These are phyloP conservation scores for Hyaloscypha bicolor DNA, from an alignment of 495 filamentous ascomycete species.

Conservation along the genomic window DNA sequence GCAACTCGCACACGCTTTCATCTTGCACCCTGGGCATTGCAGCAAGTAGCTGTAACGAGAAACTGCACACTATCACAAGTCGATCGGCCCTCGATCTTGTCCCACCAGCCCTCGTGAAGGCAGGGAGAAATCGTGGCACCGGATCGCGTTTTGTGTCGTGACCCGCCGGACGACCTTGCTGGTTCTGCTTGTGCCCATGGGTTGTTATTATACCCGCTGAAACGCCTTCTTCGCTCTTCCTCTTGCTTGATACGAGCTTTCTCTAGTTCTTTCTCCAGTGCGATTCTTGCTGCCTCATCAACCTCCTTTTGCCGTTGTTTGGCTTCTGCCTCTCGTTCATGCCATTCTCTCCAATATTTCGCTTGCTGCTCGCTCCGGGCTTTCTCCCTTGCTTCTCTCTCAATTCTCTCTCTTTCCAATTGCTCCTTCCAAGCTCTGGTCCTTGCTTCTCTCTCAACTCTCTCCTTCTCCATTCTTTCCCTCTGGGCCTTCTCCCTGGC, in stretches of 20 bases:
- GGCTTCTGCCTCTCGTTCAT: conserved; percentile 3
- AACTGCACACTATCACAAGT: conserved; percentile 27
- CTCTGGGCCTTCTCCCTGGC: conserved; percentile 16
- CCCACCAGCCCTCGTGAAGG: conserved; percentile 35
- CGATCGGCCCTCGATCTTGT: conserved; percentile 30
- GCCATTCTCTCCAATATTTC: conserved; percentile 20
- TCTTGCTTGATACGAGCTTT: no score
- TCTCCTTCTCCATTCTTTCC: conserved; percentile 27
- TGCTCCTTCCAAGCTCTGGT: conserved; percentile 20
- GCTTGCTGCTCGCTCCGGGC: conserved; percentile 27
- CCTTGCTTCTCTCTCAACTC: conserved; percentile 19
- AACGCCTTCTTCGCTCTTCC: no score
- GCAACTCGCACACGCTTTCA: conserved; percentile 35
- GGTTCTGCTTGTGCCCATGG: no score
- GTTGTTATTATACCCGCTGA: no score
- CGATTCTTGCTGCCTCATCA: neutral
- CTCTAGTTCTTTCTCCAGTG: neutral
- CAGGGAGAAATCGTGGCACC: conserved; percentile 17
- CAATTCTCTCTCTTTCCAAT: conserved; percentile 24
- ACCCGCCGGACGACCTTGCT: neutral
- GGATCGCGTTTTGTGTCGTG: neutral
- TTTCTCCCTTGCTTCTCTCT: conserved; percentile 21
- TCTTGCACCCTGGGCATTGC: conserved; percentile 35
- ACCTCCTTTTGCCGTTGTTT: conserved; percentile 7
- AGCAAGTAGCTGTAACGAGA: conserved; percentile 33